Conservation (phyloP, 352 stramenopile genomes). For the Phytophthora constricta region DNA sequence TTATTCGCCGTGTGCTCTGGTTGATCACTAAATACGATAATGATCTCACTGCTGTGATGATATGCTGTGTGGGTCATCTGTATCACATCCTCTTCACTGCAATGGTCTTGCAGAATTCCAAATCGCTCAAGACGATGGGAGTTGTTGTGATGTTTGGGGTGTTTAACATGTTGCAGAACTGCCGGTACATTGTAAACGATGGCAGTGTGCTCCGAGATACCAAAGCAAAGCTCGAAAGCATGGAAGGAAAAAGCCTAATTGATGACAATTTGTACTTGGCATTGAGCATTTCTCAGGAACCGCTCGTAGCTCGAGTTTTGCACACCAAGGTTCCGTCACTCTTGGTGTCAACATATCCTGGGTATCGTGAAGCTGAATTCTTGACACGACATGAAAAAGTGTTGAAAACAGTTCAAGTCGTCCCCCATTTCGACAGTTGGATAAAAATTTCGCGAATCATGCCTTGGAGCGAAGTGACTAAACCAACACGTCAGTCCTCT, state of each 20-base stretch:
- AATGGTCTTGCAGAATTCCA: conserved; percentile 40
- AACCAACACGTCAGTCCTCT: neutral
- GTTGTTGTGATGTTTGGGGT: conserved; percentile 24
- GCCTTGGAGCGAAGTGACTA: neutral
- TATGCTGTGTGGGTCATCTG: conserved; percentile 27
- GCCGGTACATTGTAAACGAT: conserved; percentile 15
- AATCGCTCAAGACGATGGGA: conserved; percentile 31
- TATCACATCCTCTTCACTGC: conserved; percentile 48
- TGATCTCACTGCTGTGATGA: conserved; percentile 30
- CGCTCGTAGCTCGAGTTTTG: neutral
- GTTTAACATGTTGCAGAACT: conserved; percentile 11
- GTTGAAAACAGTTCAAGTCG: neutral
- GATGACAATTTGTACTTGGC: neutral
- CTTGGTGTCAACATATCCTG: conserved; percentile 15
- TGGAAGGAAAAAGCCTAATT: neutral
- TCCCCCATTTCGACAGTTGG: neutral
- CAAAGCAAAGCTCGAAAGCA: conserved; percentile 1
- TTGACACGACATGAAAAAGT: conserved; percentile 2
- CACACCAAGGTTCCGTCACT: conserved; percentile 3
- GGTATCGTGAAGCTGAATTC: conserved; percentile 2
- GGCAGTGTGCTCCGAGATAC: neutral
- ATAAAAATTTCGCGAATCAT: neutral
- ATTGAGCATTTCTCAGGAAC: conserved; percentile 1
- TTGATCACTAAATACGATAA: conserved; percentile 25
- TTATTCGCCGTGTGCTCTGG: conserved; percentile 26